Evolutionary conservation across 768 basidiomycete genomes (phyloP).

Genomic region (Podaxis carcinomalis): DNA sequence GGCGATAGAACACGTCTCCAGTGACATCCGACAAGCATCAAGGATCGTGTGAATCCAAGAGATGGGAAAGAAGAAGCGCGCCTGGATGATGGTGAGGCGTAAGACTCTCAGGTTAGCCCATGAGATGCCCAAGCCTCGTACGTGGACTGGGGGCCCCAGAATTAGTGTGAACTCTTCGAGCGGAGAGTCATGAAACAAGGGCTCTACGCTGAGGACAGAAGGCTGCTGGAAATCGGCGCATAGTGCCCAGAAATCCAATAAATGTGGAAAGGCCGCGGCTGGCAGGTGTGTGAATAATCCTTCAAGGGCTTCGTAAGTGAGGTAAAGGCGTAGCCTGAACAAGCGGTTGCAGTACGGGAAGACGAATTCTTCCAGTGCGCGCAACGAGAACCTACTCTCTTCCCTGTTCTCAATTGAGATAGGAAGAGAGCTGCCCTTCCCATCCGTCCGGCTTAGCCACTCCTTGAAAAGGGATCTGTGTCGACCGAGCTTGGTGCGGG

Average conservation of each 20-base stretch:
- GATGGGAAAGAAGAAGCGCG: constrained; percentile 10
- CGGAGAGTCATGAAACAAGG: background rate
- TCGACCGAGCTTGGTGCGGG: background rate
- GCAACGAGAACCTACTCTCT: background rate
- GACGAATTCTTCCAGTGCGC: constrained; percentile 5
- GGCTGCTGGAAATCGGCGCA: constrained; percentile 6
- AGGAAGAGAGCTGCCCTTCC: background rate
- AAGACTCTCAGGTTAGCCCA: constrained; percentile 6
- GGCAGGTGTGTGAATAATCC: background rate
- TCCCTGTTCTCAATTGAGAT: constrained; percentile 9
- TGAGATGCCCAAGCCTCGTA: constrained; percentile 7
- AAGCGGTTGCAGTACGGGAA: background rate
- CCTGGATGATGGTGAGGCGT: background rate
- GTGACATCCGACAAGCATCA: background rate
- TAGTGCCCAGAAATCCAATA: constrained; percentile 1
- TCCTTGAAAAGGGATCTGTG: background rate
- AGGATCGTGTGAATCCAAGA: constrained; percentile 10
- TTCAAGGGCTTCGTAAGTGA: constrained; percentile 8
- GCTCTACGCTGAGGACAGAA: constrained; percentile 1
- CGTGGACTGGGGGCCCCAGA: constrained; percentile 3
- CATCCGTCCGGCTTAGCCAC: background rate
- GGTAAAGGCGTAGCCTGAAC: background rate
- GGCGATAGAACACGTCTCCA: constrained; percentile 8
- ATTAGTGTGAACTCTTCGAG: background rate
- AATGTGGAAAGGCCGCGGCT: background rate